Conservation (phyloP, 768 basidiomycete species). For the Mycena sanguinolenta region DNA sequence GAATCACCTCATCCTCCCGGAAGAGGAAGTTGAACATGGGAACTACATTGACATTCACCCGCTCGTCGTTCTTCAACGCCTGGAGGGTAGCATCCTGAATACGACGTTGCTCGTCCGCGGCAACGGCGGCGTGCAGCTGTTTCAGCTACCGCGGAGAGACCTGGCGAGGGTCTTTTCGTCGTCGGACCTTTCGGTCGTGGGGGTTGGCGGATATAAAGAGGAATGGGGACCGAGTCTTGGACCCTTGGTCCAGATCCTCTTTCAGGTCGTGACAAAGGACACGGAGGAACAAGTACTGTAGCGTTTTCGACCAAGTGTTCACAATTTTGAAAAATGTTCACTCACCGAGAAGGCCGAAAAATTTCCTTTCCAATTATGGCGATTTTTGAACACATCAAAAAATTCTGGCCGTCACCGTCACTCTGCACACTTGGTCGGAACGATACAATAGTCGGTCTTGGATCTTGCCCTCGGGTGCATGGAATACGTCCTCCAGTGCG, state of each 20-base stretch:
- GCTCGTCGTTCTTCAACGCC: constrained; percentile 59
- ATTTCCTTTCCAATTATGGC: no score
- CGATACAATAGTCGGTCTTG: constrained; percentile 77
- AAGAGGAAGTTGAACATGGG: constrained; percentile 80
- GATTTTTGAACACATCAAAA: no score
- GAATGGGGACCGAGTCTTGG: neutral
- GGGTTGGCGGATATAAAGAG: constrained; percentile 50
- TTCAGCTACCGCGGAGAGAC: neutral
- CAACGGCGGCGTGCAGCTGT: constrained; percentile 9
- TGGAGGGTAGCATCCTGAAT: constrained; percentile 34
- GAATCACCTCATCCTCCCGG: constrained; percentile 64
- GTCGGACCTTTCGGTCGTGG: neutral
- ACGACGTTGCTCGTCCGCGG: constrained; percentile 27
- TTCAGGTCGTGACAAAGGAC: constrained; percentile 76
- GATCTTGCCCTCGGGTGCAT: constrained; percentile 67
- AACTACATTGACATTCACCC: constrained; percentile 66
- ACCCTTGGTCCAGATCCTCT: constrained; percentile 31
- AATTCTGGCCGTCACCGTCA: no score
- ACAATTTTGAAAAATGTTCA: no score
- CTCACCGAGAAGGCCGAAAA: no score
- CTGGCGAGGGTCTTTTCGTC: neutral
- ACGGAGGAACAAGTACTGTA: constrained; percentile 79
- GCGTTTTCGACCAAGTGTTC: no score
- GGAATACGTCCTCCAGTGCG: constrained; percentile 78
- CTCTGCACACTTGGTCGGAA: no score